phyloP scores from a whole-genome alignment of 768 basidiomycete species.

The Hortiboletus campestris region DNA sequence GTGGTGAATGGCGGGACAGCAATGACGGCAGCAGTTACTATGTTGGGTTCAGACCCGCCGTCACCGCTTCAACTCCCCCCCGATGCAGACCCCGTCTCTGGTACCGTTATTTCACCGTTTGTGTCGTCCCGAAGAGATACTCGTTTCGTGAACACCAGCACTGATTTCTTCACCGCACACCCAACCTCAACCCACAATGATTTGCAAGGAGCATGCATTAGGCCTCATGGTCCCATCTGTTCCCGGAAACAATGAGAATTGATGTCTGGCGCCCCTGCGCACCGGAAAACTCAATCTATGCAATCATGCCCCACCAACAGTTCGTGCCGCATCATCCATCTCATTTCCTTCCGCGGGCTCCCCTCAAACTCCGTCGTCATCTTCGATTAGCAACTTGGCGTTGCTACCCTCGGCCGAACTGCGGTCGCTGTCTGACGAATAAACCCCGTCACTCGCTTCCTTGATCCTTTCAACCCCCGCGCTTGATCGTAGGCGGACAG shows the following conservation, averaged over 20 bases:
- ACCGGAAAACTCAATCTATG: conserved; percentile 28
- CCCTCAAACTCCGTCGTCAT: background rate
- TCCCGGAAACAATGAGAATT: background rate
- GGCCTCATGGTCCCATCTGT: conserved; percentile 4
- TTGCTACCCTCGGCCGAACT: background rate
- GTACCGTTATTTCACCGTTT: conserved; percentile 5
- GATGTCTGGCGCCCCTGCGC: background rate
- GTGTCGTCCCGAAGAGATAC: background rate
- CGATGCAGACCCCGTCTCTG: conserved; percentile 15
- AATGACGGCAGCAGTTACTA: conserved; percentile 77
- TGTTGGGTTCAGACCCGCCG: conserved; percentile 52
- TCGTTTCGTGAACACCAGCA: conserved; percentile 12
- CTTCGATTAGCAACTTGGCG: background rate
- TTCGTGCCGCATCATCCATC: conserved; percentile 1
- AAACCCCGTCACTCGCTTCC: conserved; percentile 23
- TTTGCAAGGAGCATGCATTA: conserved; percentile 13
- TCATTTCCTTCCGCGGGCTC: background rate
- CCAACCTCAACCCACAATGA: background rate
- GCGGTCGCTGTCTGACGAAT: conserved; percentile 5
- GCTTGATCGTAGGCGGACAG: conserved; percentile 26
- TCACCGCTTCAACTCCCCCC: background rate
- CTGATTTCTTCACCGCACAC: background rate
- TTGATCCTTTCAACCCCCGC: conserved; percentile 29
- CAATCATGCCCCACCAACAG: conserved; percentile 34
- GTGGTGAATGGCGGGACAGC: conserved; percentile 93